Evolutionary conservation across 164 flowering plant genomes (phyloP), one percentile per base, ranked within the genome.

Genomic region (Chimonanthus salicifolius): DNA sequence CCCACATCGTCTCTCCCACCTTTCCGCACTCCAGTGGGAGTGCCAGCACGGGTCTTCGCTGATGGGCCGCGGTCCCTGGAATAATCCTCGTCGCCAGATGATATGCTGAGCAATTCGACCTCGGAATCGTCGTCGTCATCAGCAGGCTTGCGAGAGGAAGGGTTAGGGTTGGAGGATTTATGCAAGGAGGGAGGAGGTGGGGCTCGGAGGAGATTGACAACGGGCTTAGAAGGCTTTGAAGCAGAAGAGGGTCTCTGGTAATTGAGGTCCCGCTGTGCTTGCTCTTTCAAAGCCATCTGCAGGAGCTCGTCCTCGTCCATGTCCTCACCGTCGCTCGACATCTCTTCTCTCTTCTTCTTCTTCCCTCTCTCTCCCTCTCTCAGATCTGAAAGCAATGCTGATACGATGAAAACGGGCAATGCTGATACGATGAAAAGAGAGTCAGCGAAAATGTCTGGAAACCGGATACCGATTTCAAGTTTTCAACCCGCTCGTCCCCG

Each of bases 51-150:
- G 58, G 72, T 70, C 80, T 77, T 70, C 13, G 75, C 58, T 58
- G 71, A 78, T n/a, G 18, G 74, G 6, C 67, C 72, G 48, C 69
- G 74, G 65, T 83, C 89, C 77, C 77, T 83, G 20, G 81, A 74
- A 49, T 83, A 79, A 70, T 94, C 98, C 76, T 96, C 98, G 51
- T 96, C 99, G 1, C 98, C 99, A 8, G 98, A 94, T 5, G 99
- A 96, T 7, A 96, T 96, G 79, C 99, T 96, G 49, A 96, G 88
- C 88, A 96, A 76, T 77, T 96, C 99, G 45, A 96, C 92, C 68
- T 96, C 99, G n/a, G 99, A 96, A 70, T 96, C 99, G 21, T 94
- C 97, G 58, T 92, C 98, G 3, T 90, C 96, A 0, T 86, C 95
- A 62, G 72, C 80, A 13, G 64, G 67, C n/a, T 49, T 71, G 10